Evolutionary conservation across 768 basidiomycete genomes (phyloP).

Genomic region (Paxillus rubicundulus): DNA sequence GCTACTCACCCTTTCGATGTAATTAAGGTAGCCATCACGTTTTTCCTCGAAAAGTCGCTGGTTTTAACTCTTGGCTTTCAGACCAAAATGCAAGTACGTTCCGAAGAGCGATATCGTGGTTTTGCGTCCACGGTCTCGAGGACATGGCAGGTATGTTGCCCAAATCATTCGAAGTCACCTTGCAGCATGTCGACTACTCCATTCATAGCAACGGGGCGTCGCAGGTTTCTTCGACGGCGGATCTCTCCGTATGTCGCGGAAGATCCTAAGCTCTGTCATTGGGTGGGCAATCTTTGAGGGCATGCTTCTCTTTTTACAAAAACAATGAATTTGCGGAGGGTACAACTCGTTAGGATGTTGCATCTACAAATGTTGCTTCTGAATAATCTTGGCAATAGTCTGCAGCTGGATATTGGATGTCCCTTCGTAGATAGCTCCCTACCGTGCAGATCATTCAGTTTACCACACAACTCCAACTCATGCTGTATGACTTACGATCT

Average conservation of each 20-base stretch:
- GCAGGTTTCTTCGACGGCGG: constrained; percentile 85
- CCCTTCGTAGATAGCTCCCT: constrained; percentile 92
- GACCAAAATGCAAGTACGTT: constrained; percentile 94
- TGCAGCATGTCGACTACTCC: neutral
- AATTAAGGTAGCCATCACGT: constrained; percentile 63
- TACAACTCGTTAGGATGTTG: neutral
- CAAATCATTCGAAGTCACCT: neutral
- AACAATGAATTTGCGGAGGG: constrained; percentile 8
- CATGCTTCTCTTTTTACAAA: constrained; percentile 57
- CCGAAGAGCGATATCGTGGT: constrained; percentile 70
- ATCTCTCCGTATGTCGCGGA: constrained; percentile 78
- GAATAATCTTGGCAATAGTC: constrained; percentile 91
- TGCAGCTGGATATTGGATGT: constrained; percentile 98
- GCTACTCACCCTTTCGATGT: constrained; percentile 93
- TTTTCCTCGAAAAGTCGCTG: neutral
- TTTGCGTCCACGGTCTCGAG: constrained; percentile 60
- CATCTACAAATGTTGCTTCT: constrained; percentile 72
- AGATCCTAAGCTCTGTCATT: constrained; percentile 85
- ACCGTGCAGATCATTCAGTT: constrained; percentile 2
- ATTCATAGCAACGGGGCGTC: constrained; percentile 70
- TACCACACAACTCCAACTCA: neutral
- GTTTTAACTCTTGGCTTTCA: constrained; percentile 24
- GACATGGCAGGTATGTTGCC: constrained; percentile 61
- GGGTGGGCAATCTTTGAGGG: constrained; percentile 93
- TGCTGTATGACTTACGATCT: constrained; percentile 64